phyloP scores from a whole-genome alignment of 2,329 filamentous ascomycete species.

The Colletotrichum godetiae region DNA sequence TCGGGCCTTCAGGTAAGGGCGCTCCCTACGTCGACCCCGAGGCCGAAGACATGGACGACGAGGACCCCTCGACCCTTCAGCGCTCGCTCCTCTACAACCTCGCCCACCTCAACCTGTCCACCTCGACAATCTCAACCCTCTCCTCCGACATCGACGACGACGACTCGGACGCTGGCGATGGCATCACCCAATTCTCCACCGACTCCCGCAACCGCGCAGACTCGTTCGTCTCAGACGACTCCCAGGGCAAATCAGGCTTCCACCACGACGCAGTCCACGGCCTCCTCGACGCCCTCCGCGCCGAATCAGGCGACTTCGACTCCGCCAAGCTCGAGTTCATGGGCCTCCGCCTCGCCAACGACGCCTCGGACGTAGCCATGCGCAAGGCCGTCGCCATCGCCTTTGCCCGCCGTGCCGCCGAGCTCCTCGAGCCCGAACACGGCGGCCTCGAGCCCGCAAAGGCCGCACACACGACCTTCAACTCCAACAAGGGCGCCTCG shows the following conservation, averaged over 20 bases:
- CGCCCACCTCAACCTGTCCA: conserved; percentile 63
- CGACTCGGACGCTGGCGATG: conserved; percentile 75
- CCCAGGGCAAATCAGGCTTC: conserved; percentile 73
- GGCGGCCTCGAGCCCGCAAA: conserved; percentile 69
- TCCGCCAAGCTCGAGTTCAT: conserved; percentile 88
- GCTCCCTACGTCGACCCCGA: conserved; percentile 59
- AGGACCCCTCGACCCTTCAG: conserved; percentile 64
- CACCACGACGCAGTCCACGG: conserved; percentile 88
- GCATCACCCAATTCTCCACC: conserved; percentile 60
- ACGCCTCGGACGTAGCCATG: conserved; percentile 90
- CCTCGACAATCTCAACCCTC: conserved; percentile 67
- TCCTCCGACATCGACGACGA: conserved; percentile 75
- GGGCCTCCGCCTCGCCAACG: conserved; percentile 88
- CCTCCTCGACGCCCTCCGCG: conserved; percentile 86
- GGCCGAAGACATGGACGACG: conserved; percentile 61
- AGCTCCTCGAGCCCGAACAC: conserved; percentile 67
- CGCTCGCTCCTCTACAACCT: conserved; percentile 67
- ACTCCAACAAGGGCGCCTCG: conserved; percentile 61
- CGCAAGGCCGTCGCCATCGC: conserved; percentile 87
- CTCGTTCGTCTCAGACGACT: conserved; percentile 80
- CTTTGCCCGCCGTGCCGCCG: conserved; percentile 83
- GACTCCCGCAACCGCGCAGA: conserved; percentile 72
- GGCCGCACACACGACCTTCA: conserved; percentile 73
- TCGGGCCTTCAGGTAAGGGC: conserved; percentile 64
- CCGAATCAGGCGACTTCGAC: conserved; percentile 82